Percentiles rank a stretch among this genome's conserved stretches.
These are phyloP conservation scores for Lagenaria siceraria DNA, from an alignment of 306 rosid genomes.

Conservation along the genomic window DNA sequence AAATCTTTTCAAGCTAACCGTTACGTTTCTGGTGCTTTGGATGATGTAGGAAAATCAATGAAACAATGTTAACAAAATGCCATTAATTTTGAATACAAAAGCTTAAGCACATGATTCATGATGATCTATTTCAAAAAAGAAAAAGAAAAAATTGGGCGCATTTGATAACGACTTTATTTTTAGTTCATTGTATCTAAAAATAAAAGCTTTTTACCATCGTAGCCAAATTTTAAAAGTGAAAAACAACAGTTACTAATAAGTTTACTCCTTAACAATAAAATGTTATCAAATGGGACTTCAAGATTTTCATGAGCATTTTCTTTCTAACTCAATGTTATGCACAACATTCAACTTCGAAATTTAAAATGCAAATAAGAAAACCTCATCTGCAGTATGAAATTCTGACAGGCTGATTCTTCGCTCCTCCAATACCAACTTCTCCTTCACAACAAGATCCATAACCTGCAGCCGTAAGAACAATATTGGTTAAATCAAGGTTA, in stretches of 20 bases:
- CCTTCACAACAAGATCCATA: constrained; percentile 64
- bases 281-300: no score
- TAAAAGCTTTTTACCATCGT: neutral
- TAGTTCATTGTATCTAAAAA: neutral
- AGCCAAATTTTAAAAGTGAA: neutral
- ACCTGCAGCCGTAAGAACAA: constrained; percentile 29
- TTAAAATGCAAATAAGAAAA: constrained; percentile 9
- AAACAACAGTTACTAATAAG: no score
- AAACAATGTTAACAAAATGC: neutral
- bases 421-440: constrained; percentile 53
- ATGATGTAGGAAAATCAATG: neutral
- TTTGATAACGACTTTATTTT: neutral
- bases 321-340: neutral
- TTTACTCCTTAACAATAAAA: no score
- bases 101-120: neutral
- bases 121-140: neutral
- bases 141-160: neutral
- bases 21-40: neutral
- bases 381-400: constrained; percentile 86
- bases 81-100: neutral
- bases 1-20: neutral
- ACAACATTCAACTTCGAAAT: neutral
- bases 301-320: neutral
- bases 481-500: neutral
- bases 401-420: constrained; percentile 74